phyloP scores from a whole-genome alignment of 2,329 filamentous ascomycete species.

The Claviceps quebecensis region DNA sequence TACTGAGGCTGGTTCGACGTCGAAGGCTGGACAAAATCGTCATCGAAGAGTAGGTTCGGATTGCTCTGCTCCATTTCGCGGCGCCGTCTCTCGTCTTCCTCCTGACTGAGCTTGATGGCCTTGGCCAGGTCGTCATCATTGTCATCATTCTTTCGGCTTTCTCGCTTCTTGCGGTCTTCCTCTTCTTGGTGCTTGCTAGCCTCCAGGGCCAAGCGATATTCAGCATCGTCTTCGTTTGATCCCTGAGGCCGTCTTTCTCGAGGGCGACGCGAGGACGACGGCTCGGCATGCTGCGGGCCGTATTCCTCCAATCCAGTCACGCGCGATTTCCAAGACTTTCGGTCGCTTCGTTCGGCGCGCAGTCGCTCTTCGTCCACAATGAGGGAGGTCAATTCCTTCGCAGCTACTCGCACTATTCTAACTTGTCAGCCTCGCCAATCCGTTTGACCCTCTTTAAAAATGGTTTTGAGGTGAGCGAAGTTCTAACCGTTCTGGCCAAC shows the following conservation, averaged over 20 bases:
- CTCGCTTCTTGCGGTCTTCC: slow-evolving; percentile 66
- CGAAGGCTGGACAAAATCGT: slow-evolving; percentile 43
- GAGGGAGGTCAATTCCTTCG: slow-evolving; percentile 86
- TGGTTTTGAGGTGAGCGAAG: not conserved
- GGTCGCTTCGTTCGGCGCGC: slow-evolving; percentile 76
- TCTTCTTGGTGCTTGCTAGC: slow-evolving; percentile 93
- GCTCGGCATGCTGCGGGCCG: slow-evolving; percentile 30
- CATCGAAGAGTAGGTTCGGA: slow-evolving; percentile 77
- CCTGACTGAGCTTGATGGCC: slow-evolving; percentile 86
- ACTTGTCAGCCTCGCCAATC: slow-evolving; percentile 6
- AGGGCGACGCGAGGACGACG: slow-evolving; percentile 28
- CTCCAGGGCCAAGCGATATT: slow-evolving; percentile 82
- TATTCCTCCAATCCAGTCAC: slow-evolving; percentile 87
- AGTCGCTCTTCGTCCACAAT: slow-evolving; percentile 89
- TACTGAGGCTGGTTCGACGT: slow-evolving; percentile 47
- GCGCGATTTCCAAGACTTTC: slow-evolving; percentile 92
- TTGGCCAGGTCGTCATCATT: slow-evolving; percentile 82
- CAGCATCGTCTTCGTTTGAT: slow-evolving; percentile 72
- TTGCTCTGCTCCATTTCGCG: slow-evolving; percentile 80
- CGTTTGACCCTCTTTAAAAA: not conserved
- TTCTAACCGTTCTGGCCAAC: slow-evolving; percentile 86
- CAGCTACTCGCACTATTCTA: slow-evolving; percentile 70
- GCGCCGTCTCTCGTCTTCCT: slow-evolving; percentile 82
- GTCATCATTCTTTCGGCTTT: slow-evolving; percentile 39
- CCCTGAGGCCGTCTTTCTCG: slow-evolving; percentile 33